Base-by-base conservation (phyloP, 495 filamentous ascomycete species). In the Aspergillus steynii region DNA sequence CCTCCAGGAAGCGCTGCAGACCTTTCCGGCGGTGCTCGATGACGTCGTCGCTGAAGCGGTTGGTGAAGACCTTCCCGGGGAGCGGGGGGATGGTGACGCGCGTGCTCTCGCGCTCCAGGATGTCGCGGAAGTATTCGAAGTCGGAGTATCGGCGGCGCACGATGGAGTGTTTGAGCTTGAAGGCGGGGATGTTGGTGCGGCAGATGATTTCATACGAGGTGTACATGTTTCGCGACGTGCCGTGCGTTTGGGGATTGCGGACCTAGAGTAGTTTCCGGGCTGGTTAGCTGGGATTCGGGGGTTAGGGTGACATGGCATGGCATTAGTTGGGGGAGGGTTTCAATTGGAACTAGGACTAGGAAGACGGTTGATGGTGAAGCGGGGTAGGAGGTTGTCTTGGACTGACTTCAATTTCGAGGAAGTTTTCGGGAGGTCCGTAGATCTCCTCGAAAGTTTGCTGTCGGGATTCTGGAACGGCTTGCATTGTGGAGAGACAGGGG, bases 71-170 rank as follows among this genome's bases (percentile, higher is more conserved):
- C 78, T 98, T 99, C 29, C 95, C 95, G 0, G 95, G 95, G 54
- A 99, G 80, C 28, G 95, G 95, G 4, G 95, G 95, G 71, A 98
- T 99, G 31, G 92, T 96, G 53, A 99, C 95, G 56, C 96, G 82
- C 45, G 93, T 93, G 67, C 84, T 88, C 79, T 99, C 95, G 58
- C 96, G 89, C 82, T 99, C 95, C 55, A 99, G 84, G 58, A 98
- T 96, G 72, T 99, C 95, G 67, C 95, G 92, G 79, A 99, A 99
- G 80, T 95, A 93, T 79, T 99, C 95, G 68, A 99, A 99, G 75
- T 99, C 95, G 59, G 88, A 93, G 78, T 99, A 99, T 29, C 95
- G 91, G 57, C 95, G 86, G 59, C 95, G 92, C 55, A 98, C 96
- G 62, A 85, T 82, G 51, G 88, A 92, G 71, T 91, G 81, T 68